Evolutionary conservation across 805 yeast genomes (phyloP).

Genomic region (Teunomyces aglyptinius): DNA sequence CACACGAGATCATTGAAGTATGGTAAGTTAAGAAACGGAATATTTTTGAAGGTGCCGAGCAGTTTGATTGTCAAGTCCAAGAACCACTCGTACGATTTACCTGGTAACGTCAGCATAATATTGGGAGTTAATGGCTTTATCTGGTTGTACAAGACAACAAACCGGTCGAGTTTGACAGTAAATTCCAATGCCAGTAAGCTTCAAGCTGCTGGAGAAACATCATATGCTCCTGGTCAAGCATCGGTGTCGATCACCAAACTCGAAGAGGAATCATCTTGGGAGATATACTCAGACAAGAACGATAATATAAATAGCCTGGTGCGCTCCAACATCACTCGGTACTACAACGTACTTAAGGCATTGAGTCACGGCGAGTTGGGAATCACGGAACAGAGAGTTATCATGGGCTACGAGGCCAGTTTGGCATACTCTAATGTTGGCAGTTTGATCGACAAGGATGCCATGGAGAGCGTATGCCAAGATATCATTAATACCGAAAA

Average conservation of each 20-base stretch:
- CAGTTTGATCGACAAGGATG: conserved; percentile 50
- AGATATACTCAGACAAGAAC: conserved; percentile 87
- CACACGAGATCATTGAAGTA: conserved; percentile 95
- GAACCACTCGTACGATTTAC: conserved; percentile 83
- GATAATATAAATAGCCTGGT: conserved; percentile 63
- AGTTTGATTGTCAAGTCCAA: conserved; percentile 81
- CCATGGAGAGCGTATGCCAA: conserved; percentile 68
- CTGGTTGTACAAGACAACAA: conserved; percentile 78
- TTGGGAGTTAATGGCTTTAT: conserved; percentile 93
- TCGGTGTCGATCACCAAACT: conserved; percentile 75
- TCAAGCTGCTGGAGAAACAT: conserved; percentile 36
- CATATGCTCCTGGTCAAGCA: conserved; percentile 55
- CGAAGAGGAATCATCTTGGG: conserved; percentile 93
- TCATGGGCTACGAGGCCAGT: conserved; percentile 86
- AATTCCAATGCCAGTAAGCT: conserved; percentile 28
- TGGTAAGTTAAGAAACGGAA: conserved; percentile 92
- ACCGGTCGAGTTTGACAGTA: conserved; percentile 17
- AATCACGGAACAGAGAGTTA: conserved; percentile 75
- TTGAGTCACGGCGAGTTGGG: conserved; percentile 84
- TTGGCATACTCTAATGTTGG: conserved; percentile 62
- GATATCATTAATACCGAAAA: conserved; percentile 70
- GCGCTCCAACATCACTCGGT: conserved; percentile 77
- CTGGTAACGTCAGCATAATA: conserved; percentile 89
- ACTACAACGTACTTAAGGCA: conserved; percentile 79
- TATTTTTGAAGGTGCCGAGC: conserved; percentile 76